Percentiles rank a stretch among this genome's conserved stretches.
phyloP scores from a whole-genome alignment of 2,329 filamentous ascomycete genomes.

The Ceratocystis huliohia region DNA sequence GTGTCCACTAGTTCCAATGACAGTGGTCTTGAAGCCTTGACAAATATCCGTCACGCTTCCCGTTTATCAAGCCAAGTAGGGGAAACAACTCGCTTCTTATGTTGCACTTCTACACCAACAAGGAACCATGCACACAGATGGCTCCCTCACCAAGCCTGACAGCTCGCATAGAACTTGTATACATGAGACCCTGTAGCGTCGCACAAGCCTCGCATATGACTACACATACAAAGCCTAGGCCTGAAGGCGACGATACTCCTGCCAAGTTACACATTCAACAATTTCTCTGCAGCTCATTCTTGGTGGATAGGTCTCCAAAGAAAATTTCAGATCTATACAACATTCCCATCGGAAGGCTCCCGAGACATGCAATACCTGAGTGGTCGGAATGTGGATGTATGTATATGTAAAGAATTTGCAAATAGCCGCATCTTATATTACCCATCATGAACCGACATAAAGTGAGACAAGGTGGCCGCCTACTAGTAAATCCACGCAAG shows the following conservation, averaged over 20 bases:
- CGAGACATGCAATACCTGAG: background rate
- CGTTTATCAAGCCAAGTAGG: background rate
- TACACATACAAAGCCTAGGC: background rate
- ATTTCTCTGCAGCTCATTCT: background rate
- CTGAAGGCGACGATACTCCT: background rate
- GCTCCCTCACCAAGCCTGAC: background rate
- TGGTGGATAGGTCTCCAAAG: background rate
- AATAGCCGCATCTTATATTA: too few relatives aligned
- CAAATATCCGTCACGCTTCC: background rate
- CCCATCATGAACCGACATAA: too few relatives aligned
- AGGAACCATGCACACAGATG: background rate
- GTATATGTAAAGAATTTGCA: background rate
- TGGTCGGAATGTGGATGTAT: background rate
- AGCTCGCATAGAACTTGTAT: background rate
- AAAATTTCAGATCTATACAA: background rate
- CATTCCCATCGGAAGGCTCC: background rate
- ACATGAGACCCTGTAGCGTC: background rate
- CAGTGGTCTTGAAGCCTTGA: background rate
- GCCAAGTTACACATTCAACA: background rate
- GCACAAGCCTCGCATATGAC: background rate
- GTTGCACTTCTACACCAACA: background rate
- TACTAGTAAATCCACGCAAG: too few relatives aligned
- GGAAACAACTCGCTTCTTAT: background rate
- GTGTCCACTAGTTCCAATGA: background rate
- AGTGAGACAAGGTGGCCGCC: too few relatives aligned